Percentiles rank a stretch among this genome's conserved stretches.
phyloP scores from a whole-genome alignment of 768 basidiomycete species.

The Tephrocybe sp. region DNA sequence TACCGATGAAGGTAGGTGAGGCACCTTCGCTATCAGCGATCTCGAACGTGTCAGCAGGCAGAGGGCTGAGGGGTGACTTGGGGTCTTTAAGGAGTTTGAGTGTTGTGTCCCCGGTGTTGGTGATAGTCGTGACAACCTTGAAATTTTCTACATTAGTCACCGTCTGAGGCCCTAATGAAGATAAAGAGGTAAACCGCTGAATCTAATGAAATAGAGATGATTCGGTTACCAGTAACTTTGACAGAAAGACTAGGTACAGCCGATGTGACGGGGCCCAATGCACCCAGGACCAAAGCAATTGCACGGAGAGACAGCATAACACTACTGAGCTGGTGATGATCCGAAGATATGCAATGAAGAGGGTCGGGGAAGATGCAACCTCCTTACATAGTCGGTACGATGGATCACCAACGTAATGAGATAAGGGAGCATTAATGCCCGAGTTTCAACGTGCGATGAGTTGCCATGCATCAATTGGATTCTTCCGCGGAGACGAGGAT shows the following conservation, averaged over 20 bases:
- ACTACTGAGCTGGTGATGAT: no score
- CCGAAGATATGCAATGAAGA: no score
- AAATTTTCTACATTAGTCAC: constrained; percentile 40
- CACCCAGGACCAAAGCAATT: constrained; percentile 8
- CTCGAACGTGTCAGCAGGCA: constrained; percentile 39
- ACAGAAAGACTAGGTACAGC: constrained; percentile 25
- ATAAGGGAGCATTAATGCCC: no score
- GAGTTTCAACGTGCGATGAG: no score
- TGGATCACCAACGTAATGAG: no score
- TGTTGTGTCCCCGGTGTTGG: constrained; percentile 43
- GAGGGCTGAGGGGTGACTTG: constrained; percentile 33
- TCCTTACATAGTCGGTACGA: no score
- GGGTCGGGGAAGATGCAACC: no score
- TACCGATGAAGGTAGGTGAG: constrained; percentile 38
- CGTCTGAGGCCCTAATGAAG: constrained; percentile 26
- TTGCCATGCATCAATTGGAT: no score
- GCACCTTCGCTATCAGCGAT: constrained; percentile 34
- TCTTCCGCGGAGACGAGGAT: no score
- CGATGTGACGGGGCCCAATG: constrained; percentile 18
- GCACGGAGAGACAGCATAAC: neutral
- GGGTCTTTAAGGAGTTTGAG: constrained; percentile 46
- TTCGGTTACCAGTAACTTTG: constrained; percentile 23
- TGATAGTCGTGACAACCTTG: constrained; percentile 38
- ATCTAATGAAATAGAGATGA: neutral
- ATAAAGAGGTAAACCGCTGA: neutral